Base-by-base conservation (phyloP, 192 early-diverging fungal genomes). In the Linnemannia exigua region DNA sequence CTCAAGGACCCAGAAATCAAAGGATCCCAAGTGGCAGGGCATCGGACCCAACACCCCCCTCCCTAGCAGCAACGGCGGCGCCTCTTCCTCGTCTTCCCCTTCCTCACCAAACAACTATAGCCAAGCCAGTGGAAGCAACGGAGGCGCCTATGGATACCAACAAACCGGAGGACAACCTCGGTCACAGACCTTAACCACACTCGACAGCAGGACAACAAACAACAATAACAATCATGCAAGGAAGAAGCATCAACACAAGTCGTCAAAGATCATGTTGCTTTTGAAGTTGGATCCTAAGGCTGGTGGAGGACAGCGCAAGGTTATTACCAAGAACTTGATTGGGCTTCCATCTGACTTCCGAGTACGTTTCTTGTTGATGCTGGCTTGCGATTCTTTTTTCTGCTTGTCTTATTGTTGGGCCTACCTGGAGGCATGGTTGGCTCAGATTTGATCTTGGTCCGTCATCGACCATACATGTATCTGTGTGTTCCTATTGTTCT, bases 21-120 rank as follows among this genome's bases (percentile, higher is more conserved):
- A 76, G 63, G 84, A 86, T 41, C 84, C 84, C 14, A 76, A 72
- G 41, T 86, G 84, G 84, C 84, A 86, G 44, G 84, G 84, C 16
- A 80, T 86, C 28, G 84, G 84, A 33, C 84, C 84, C 33, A 86
- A 86, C 67, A 86, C 84, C 22, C 84, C 84, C 36, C 74, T 77
- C 44, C 74, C 84, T 51, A 44, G 38, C 22, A 61, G 31, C 51
- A 44, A 25, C 22, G 66, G 17, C 41, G 33, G 50, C 17, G 54
- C 19, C 31, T 11, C 51, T 15, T 74, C 82, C 8, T 46, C 72
- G 6, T 22, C 66, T 15, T 50, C 48, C 63, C 31, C 58, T 63
- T n/a, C n/a, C 22, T 50, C 52, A 70, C 67, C 69, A 61, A 75
- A 66, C 54, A 72, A 28, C 17, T 46, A 36, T 16, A 73, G 17